A percentile compares a stretch with the other conserved stretches of the same genome.
Evolutionary conservation across 1,139 yeast species (phyloP).

Genomic region (Nakaseomyces kungkrabaensis): DNA sequence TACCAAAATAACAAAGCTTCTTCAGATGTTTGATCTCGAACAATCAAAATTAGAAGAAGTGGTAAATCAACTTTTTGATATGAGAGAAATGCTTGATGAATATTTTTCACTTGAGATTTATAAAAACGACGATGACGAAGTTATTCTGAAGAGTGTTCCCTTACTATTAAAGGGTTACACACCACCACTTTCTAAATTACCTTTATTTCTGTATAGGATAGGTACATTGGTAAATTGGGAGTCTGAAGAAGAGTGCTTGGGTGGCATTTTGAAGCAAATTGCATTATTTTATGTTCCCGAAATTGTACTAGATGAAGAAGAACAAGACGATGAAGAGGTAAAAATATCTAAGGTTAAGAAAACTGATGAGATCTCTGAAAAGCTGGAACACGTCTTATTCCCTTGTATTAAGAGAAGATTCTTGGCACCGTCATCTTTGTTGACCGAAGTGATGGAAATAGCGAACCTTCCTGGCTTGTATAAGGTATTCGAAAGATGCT

Average conservation of each 20-base stretch:
- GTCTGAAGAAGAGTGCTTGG: slow-evolving; percentile 57
- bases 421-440: slow-evolving; percentile 49
- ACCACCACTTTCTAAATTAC: slow-evolving; percentile 57
- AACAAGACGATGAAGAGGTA: slow-evolving; percentile 12
- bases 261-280: slow-evolving; percentile 54
- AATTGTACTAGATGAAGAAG: slow-evolving; percentile 27
- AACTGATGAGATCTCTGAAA: slow-evolving; percentile 25
- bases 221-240: slow-evolving; percentile 53
- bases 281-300: slow-evolving; percentile 72
- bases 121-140: slow-evolving; percentile 22
- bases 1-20: slow-evolving; percentile 7
- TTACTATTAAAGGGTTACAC: slow-evolving; percentile 50
- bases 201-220: slow-evolving; percentile 55
- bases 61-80: slow-evolving; percentile 31
- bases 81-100: slow-evolving; percentile 72
- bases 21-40: slow-evolving; percentile 8
- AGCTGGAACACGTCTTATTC: slow-evolving; percentile 50
- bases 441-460: slow-evolving; percentile 59
- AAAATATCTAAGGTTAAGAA: slow-evolving; percentile 17
- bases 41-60: slow-evolving; percentile 17
- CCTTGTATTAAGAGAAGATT: slow-evolving; percentile 58
- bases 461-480: slow-evolving; percentile 90
- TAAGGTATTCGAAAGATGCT: slow-evolving; percentile 87
- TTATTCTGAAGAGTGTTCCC: slow-evolving; percentile 47
- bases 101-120: slow-evolving; percentile 53